Conservation (phyloP, 2,329 filamentous ascomycete species). For the Apiospora phragmitis region DNA sequence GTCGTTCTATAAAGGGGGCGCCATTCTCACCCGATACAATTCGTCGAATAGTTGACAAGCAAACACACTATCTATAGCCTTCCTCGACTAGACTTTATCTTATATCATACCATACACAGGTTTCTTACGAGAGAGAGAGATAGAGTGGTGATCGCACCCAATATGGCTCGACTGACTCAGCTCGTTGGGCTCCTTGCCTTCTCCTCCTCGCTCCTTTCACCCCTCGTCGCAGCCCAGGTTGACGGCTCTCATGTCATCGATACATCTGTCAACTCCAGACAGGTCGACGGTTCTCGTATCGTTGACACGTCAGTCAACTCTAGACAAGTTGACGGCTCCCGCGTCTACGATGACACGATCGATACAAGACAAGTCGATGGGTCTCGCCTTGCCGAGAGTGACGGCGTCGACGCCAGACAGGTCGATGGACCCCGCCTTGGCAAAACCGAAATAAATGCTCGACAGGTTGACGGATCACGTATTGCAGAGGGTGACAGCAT, state of each 20-base stretch:
- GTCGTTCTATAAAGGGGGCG: neutral
- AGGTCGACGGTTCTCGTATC: neutral
- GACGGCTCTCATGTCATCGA: neutral
- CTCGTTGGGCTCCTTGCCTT: constrained; percentile 1
- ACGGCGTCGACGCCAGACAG: neutral
- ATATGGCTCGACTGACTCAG: neutral
- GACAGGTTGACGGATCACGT: neutral
- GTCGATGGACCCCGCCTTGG: neutral
- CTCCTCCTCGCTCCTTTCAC: neutral
- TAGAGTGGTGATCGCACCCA: neutral
- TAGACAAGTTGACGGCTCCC: neutral
- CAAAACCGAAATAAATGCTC: neutral
- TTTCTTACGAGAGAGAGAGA: neutral
- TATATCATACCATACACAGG: neutral
- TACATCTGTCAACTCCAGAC: neutral
- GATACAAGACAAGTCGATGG: neutral
- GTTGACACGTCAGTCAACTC: neutral
- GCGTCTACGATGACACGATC: neutral
- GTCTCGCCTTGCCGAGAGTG: neutral
- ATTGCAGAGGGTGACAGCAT: neutral
- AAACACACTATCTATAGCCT: neutral
- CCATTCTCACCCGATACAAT: neutral
- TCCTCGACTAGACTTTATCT: neutral
- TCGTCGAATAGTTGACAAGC: neutral
- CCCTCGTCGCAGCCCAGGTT: neutral